Conservation (phyloP, 805 yeast species). For the Metschnikowia peoriensis region DNA sequence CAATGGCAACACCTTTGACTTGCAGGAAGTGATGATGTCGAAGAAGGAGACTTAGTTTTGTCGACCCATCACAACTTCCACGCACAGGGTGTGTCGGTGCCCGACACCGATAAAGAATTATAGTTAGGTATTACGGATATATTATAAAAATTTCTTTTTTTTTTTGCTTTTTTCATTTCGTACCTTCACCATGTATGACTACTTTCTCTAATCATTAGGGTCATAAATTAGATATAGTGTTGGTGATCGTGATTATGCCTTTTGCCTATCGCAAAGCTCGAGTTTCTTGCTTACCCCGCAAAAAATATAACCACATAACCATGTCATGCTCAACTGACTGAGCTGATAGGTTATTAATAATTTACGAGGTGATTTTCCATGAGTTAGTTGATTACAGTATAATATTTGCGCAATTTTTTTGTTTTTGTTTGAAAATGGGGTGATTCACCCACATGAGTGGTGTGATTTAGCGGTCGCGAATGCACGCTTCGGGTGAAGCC, state of each 20-base stretch:
- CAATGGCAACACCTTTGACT: constrained; percentile 49
- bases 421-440: background rate
- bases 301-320: no score
- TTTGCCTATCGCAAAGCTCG: no score
- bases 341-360: no score
- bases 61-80: background rate
- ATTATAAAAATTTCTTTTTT: background rate
- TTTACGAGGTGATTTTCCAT: no score
- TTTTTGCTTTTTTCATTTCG: background rate
- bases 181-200: background rate
- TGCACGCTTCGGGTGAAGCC: background rate
- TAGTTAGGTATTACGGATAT: constrained; percentile 6
- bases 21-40: constrained; percentile 47
- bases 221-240: no score
- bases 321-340: no score
- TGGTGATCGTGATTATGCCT: no score
- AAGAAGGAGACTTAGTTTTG: constrained; percentile 26
- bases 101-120: background rate
- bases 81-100: background rate
- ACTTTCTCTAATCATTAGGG: no score
- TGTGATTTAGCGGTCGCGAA: background rate
- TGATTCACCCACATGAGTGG: background rate
- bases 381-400: no score
- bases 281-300: no score
- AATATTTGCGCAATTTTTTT: background rate